A percentile compares a stretch with the other conserved stretches of the same genome.
These are phyloP conservation scores for Acephala macrosclerotiorum DNA, from an alignment of 2,329 filamentous ascomycete genomes.

Conservation along the genomic window DNA sequence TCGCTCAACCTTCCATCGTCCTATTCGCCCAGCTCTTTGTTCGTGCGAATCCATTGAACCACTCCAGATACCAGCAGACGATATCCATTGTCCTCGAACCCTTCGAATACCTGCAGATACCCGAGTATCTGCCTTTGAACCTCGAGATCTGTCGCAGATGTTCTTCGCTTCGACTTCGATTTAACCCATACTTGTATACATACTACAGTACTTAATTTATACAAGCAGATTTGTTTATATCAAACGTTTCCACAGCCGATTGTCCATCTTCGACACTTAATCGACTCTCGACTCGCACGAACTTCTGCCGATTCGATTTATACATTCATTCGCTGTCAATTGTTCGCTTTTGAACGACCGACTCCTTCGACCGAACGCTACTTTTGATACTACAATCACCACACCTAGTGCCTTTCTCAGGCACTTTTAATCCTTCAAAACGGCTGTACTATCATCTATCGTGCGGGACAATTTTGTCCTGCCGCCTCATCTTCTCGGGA, in stretches of 20 bases:
- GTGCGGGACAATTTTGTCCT: slow-evolving; percentile 86
- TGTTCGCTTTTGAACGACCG: slow-evolving; percentile 6
- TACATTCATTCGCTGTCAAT: slow-evolving; percentile 14
- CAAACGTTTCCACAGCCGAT: slow-evolving; percentile 26
- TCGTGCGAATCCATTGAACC: slow-evolving; percentile 35
- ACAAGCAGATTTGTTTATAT: slow-evolving; percentile 35
- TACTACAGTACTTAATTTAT: slow-evolving; percentile 32
- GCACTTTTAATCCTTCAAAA: slow-evolving; percentile 71
- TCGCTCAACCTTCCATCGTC: slow-evolving; percentile 39
- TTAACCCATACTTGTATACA: slow-evolving; percentile 33
- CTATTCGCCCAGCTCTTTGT: slow-evolving; percentile 46
- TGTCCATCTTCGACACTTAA: slow-evolving; percentile 25
- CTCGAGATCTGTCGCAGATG: slow-evolving; percentile 25
- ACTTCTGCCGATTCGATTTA: slow-evolving; percentile 4
- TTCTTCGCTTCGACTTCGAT: slow-evolving; percentile 29
- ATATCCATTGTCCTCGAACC: slow-evolving; percentile 9
- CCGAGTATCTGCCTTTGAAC: slow-evolving; percentile 17
- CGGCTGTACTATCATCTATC: slow-evolving; percentile 80
- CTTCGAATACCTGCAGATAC: slow-evolving; percentile 11
- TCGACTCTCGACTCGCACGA: slow-evolving; percentile 15
- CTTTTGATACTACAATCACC: slow-evolving; percentile 37
- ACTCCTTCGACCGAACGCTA: slow-evolving; percentile 28
- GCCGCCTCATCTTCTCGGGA: slow-evolving; percentile 83
- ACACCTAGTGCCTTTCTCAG: slow-evolving; percentile 43
- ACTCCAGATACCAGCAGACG: neutral